Conservation (phyloP, 768 basidiomycete genomes). For the Tricholoma flavovirens region DNA sequence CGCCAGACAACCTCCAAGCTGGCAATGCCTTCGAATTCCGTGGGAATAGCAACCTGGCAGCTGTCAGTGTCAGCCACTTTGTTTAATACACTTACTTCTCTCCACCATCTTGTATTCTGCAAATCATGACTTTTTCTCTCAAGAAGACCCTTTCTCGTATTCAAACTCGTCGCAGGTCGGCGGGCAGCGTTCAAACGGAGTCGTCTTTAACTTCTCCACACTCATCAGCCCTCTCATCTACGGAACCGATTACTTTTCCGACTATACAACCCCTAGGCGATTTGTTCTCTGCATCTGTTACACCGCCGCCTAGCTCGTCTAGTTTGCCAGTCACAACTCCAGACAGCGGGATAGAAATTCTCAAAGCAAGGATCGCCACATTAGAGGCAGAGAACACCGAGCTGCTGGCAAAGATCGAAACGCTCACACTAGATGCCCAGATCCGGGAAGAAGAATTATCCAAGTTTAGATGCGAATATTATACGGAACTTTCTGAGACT, state of each 20-base stretch:
- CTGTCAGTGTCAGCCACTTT: not conserved
- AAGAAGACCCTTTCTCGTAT: conserved; percentile 12
- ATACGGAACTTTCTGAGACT: conserved; percentile 23
- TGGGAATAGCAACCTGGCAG: not conserved
- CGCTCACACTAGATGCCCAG: conserved; percentile 19
- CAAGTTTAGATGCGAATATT: conserved; percentile 21
- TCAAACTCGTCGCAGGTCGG: conserved; percentile 5
- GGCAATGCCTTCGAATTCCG: not conserved
- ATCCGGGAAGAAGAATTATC: conserved; percentile 22
- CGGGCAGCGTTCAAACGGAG: not conserved
- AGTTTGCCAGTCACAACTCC: not conserved
- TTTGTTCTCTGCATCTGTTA: not conserved
- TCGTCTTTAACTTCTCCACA: not conserved
- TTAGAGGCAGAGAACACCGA: conserved; percentile 24
- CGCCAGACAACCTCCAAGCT: too few species aligned
- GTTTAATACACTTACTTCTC: not conserved
- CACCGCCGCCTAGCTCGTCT: not conserved
- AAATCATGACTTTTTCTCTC: conserved; percentile 12
- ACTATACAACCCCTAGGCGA: not conserved
- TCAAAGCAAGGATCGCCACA: conserved; percentile 8
- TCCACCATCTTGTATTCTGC: not conserved
- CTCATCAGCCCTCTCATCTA: not conserved
- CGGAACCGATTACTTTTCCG: not conserved
- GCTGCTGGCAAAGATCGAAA: conserved; percentile 15
- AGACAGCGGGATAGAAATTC: not conserved